Evolutionary conservation across 441 rosid genomes (phyloP).

Genomic region (Pelargonium citronellum): DNA sequence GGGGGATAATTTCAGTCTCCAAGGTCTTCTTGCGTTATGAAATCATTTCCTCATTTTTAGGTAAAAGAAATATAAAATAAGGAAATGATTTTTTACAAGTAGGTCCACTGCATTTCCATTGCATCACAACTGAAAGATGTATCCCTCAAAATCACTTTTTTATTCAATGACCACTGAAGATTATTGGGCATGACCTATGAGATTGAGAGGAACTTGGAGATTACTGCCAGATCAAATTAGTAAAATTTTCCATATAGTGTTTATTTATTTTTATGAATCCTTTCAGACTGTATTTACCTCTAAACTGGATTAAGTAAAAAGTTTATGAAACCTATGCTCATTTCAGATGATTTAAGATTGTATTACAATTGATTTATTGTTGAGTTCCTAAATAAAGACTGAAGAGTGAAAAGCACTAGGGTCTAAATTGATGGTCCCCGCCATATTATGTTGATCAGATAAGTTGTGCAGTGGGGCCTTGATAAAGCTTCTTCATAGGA

Average conservation of each 20-base stretch:
- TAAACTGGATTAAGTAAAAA: not conserved
- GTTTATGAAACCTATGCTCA: constrained; percentile 13
- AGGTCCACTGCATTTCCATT: not conserved
- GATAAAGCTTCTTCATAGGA: constrained; percentile 35
- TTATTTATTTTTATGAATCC: constrained; percentile 1
- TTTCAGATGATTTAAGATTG: constrained; percentile 13
- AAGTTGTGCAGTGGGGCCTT: constrained; percentile 55
- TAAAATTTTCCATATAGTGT: not conserved
- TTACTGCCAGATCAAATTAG: constrained; percentile 16
- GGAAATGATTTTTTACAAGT: not conserved
- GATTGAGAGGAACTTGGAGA: constrained; percentile 16
- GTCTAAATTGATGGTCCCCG: constrained; percentile 59
- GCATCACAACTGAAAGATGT: not conserved
- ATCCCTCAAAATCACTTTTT: not conserved
- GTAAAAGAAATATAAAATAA: not conserved
- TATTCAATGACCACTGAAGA: constrained; percentile 10
- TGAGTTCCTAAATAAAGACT: constrained; percentile 36
- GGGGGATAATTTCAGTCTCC: constrained; percentile 9
- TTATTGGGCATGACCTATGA: constrained; percentile 2
- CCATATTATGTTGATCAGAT: constrained; percentile 40
- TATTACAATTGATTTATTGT: not conserved
- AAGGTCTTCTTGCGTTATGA: not conserved
- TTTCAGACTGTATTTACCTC: constrained; percentile 6
- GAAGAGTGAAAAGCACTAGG: constrained; percentile 30
- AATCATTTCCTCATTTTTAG: not conserved